Percentiles rank a stretch among this genome's conserved stretches.
Evolutionary conservation across 2,329 filamentous ascomycete species (phyloP).

Genomic region (Mycosphaerella arachidis): DNA sequence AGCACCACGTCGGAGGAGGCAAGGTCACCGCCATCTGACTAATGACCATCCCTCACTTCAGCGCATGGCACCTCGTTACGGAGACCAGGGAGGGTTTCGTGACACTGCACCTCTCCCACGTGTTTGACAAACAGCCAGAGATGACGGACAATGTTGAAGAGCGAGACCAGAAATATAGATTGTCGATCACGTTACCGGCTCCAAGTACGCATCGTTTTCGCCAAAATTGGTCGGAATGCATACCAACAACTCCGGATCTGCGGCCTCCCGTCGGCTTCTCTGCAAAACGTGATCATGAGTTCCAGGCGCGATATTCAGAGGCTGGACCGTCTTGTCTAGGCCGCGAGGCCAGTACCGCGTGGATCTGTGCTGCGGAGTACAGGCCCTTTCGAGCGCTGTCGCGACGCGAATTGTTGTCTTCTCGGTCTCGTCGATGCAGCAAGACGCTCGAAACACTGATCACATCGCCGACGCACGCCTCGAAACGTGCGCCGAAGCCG

Average conservation of each 20-base stretch:
- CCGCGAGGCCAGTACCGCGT: background rate
- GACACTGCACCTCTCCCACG: too few species aligned
- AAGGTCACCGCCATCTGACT: background rate
- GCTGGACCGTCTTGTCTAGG: background rate
- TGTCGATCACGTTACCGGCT: background rate
- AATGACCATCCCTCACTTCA: background rate
- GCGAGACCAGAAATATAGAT: background rate
- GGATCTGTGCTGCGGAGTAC: background rate
- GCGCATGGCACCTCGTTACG: background rate
- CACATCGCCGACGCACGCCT: background rate
- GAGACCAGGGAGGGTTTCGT: too few species aligned
- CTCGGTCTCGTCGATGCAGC: background rate
- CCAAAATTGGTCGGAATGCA: background rate
- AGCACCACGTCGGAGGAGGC: background rate
- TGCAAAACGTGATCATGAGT: background rate
- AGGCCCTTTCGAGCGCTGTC: background rate
- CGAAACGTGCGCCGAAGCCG: background rate
- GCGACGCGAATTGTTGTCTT: too few species aligned
- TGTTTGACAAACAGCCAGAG: too few species aligned
- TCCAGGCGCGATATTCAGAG: background rate
- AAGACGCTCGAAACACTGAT: background rate
- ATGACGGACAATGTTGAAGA: background rate
- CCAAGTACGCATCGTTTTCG: background rate
- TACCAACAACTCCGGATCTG: background rate
- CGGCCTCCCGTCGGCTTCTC: background rate